Evolutionary conservation across 140 eudicot species (phyloP).

Genomic region (Ambrosia hybrid): DNA sequence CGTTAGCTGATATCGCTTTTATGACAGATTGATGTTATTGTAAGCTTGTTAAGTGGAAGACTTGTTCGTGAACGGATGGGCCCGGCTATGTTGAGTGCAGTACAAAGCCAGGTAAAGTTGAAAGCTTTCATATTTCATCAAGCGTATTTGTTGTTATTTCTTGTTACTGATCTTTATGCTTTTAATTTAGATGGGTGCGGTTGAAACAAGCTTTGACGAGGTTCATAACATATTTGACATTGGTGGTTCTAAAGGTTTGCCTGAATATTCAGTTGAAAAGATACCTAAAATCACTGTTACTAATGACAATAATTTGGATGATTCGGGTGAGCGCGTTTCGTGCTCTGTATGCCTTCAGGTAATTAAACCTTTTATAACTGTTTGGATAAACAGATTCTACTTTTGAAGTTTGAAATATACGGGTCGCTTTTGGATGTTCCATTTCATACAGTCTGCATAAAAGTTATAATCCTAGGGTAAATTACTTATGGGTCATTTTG

Average conservation of each 20-base stretch:
- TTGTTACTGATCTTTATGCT: neutral
- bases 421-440: too few relatives aligned
- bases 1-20: conserved; percentile 11
- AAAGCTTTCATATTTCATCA: neutral
- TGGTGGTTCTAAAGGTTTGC: conserved; percentile 65
- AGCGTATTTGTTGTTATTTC: neutral
- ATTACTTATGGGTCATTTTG: too few relatives aligned
- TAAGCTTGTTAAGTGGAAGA: conserved; percentile 23
- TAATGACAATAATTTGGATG: conserved; percentile 49
- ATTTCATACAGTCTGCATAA: too few relatives aligned
- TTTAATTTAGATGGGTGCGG: conserved; percentile 69
- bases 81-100: conserved; percentile 23
- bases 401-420: too few relatives aligned
- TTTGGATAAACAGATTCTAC: neutral
- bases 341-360: conserved; percentile 85
- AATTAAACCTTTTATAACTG: neutral
- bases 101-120: conserved; percentile 18
- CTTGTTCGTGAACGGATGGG: conserved; percentile 24
- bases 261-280: conserved; percentile 62
- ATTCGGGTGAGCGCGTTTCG: conserved; percentile 65
- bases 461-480: too few relatives aligned
- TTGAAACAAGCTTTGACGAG: conserved; percentile 66
- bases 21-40: conserved; percentile 22
- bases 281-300: conserved; percentile 61
- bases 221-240: conserved; percentile 59